phyloP scores from a whole-genome alignment of 2,329 filamentous ascomycete species.

The Penicillium corylophilum region DNA sequence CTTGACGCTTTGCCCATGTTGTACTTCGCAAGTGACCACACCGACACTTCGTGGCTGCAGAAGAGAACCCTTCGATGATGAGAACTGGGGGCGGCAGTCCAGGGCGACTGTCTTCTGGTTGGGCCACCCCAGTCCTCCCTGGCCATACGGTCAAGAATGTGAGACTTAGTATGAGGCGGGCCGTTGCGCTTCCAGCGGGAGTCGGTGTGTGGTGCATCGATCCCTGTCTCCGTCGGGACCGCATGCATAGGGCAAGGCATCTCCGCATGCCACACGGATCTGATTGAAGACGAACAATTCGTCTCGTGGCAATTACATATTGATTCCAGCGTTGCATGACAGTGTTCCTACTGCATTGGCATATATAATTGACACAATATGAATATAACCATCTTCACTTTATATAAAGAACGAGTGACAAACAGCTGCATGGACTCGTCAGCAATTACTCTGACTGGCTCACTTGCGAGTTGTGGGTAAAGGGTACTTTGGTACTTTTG shows the following conservation, averaged over 20 bases:
- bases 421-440: slow-evolving; percentile 1
- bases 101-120: background rate
- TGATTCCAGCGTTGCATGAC: background rate
- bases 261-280: slow-evolving; percentile 8
- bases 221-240: slow-evolving; percentile 13
- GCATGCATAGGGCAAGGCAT: slow-evolving; percentile 14
- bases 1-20: background rate
- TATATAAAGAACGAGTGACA: slow-evolving; percentile 2
- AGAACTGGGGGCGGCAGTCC: background rate
- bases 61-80: background rate
- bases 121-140: background rate
- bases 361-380: background rate
- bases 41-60: slow-evolving; percentile 1
- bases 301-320: background rate
- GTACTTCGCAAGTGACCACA: slow-evolving; percentile 6
- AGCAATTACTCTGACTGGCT: slow-evolving; percentile 13
- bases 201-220: slow-evolving; percentile 4
- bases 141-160: background rate
- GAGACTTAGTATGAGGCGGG: slow-evolving; percentile 1
- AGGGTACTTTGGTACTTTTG: background rate
- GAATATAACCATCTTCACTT: background rate
- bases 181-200: slow-evolving; percentile 9
- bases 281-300: slow-evolving; percentile 2
- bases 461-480: background rate
- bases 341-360: background rate